These are phyloP conservation scores for Fusarium sarcochroum DNA, from an alignment of 2,329 filamentous ascomycete genomes.

Conservation along the genomic window DNA sequence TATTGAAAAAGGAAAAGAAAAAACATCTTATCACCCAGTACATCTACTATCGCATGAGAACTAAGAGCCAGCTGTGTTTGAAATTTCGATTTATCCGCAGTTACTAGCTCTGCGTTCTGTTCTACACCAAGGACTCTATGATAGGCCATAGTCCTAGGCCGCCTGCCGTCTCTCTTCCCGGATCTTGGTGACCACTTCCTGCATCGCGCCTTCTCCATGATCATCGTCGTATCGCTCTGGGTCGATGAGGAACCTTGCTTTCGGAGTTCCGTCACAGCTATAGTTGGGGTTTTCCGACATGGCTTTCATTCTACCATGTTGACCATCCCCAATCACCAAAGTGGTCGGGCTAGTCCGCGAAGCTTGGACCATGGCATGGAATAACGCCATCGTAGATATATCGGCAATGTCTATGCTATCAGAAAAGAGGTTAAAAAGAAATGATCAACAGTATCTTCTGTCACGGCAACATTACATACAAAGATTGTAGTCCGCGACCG, in stretches of 20 bases:
- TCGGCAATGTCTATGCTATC: background rate
- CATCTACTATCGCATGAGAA: background rate
- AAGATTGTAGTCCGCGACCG: background rate
- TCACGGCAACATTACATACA: background rate
- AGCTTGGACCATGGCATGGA: background rate
- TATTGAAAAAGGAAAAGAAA: too few species aligned
- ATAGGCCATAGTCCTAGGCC: background rate
- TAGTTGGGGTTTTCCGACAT: background rate
- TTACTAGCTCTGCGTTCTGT: conserved; percentile 1
- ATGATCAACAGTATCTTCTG: background rate
- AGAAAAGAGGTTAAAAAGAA: background rate
- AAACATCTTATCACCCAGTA: background rate
- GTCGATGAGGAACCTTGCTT: background rate
- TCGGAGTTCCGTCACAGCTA: background rate
- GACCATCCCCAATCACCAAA: background rate
- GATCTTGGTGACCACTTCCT: background rate
- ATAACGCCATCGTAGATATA: background rate
- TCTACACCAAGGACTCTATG: background rate
- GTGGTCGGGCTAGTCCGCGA: background rate
- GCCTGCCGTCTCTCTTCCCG: background rate
- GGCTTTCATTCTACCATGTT: background rate
- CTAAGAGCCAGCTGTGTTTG: background rate
- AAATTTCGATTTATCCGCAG: background rate
- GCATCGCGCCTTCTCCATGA: background rate
- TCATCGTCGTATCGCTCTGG: background rate